Conservation (phyloP, 2,329 filamentous ascomycete species). For the Domatiomyces globalis region DNA sequence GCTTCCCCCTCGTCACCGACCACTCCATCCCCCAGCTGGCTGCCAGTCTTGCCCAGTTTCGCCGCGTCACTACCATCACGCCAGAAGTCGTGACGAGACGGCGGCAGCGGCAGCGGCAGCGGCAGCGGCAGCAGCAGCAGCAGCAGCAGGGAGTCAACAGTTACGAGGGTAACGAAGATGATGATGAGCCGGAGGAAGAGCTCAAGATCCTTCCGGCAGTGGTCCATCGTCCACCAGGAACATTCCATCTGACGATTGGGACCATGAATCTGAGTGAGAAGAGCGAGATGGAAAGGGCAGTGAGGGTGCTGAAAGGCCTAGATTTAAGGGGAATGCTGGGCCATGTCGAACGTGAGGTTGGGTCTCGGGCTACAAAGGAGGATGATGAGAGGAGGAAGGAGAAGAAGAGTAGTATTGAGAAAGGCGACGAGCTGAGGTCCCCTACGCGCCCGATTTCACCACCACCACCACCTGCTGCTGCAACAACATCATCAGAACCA, state of each 20-base stretch:
- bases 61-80: slow-evolving; percentile 29
- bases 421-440: slow-evolving; percentile 2
- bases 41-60: slow-evolving; percentile 48
- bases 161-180: not conserved
- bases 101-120: not conserved
- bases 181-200: not conserved
- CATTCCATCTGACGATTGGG: slow-evolving; percentile 73
- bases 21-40: slow-evolving; percentile 51
- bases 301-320: slow-evolving; percentile 31
- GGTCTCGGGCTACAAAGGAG: not conserved
- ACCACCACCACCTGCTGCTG: not conserved
- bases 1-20: slow-evolving; percentile 47
- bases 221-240: slow-evolving; percentile 62
- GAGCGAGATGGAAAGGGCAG: slow-evolving; percentile 35
- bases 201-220: slow-evolving; percentile 41
- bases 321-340: slow-evolving; percentile 29
- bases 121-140: not conserved
- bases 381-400: not conserved
- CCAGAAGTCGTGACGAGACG: too few species aligned
- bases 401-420: not conserved
- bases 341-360: slow-evolving; percentile 19
- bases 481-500: not conserved
- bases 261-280: slow-evolving; percentile 58
- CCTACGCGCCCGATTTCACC: slow-evolving; percentile 4
- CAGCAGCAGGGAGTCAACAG: not conserved